A percentile compares a stretch with the other conserved stretches of the same genome.
Evolutionary conservation across 768 basidiomycete species (phyloP).

Genomic region (Boletus tomentosulus): DNA sequence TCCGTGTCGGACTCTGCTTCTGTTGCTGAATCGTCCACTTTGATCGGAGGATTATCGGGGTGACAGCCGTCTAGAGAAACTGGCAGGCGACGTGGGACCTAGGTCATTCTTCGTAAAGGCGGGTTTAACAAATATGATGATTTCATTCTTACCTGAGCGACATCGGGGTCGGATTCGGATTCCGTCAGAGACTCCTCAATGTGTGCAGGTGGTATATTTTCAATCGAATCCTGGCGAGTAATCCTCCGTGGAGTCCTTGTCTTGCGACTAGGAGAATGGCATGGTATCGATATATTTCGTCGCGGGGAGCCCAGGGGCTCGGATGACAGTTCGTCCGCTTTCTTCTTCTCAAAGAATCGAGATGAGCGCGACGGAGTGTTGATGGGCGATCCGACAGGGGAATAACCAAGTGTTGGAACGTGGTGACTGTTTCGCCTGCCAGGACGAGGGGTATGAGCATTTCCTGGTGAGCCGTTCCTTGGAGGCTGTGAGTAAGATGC

Average conservation of each 20-base stretch:
- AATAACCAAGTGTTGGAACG: not conserved
- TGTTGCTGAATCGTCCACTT: conserved; percentile 26
- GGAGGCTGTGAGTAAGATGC: conserved; percentile 8
- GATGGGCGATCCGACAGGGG: conserved; percentile 1
- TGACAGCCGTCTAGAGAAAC: not conserved
- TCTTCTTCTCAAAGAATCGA: not conserved
- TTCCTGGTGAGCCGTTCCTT: not conserved
- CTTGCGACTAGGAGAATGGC: conserved; percentile 4
- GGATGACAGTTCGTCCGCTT: not conserved
- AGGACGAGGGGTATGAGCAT: not conserved
- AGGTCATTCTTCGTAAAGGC: not conserved
- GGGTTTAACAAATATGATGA: not conserved
- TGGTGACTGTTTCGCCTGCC: conserved; percentile 1
- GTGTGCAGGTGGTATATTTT: conserved; percentile 1
- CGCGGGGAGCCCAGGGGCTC: not conserved
- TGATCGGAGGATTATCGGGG: not conserved
- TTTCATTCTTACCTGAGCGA: conserved; percentile 9
- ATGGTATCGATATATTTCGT: not conserved
- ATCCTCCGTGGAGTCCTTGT: not conserved
- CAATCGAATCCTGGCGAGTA: conserved; percentile 2
- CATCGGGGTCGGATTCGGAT: conserved; percentile 25
- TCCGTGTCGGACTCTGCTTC: conserved; percentile 33
- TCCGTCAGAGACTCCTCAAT: conserved; percentile 31
- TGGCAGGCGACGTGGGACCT: not conserved
- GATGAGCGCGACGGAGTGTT: not conserved